These are phyloP conservation scores for Biscogniauxia sp. DNA, from an alignment of 2,329 filamentous ascomycete genomes.

Conservation along the genomic window DNA sequence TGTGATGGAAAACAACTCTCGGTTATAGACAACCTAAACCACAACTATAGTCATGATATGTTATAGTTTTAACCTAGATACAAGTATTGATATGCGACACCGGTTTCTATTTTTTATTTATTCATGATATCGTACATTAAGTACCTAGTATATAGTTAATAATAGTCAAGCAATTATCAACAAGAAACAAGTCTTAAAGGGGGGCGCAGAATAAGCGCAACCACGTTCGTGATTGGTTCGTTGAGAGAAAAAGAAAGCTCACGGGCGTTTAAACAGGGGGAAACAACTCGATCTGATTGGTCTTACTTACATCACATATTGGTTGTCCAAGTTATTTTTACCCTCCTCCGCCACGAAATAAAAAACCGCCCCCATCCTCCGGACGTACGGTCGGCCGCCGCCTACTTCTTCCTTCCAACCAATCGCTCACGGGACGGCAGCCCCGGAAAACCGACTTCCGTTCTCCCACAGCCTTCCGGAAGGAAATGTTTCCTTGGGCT, in stretches of 20 bases:
- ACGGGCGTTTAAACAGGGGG: not conserved
- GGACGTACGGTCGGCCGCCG: not conserved
- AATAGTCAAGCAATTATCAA: too few relatives aligned
- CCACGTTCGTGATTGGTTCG: not conserved
- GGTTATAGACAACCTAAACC: too few relatives aligned
- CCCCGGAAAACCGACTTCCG: conserved; percentile 1
- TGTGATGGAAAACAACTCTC: not conserved
- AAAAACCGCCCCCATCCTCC: too few relatives aligned
- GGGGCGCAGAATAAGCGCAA: not conserved
- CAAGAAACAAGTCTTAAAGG: too few relatives aligned
- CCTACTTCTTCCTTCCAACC: too few relatives aligned
- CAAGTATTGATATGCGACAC: too few relatives aligned
- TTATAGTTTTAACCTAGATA: too few relatives aligned
- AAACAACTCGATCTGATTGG: not conserved
- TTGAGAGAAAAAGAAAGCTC: not conserved
- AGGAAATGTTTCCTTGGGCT: conserved; percentile 4
- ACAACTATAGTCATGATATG: too few relatives aligned
- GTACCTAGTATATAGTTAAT: too few relatives aligned
- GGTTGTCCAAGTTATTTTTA: not conserved
- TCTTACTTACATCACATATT: too few relatives aligned
- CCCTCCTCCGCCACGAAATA: not conserved
- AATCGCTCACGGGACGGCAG: not conserved
- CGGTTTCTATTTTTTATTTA: too few relatives aligned
- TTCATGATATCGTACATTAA: too few relatives aligned
- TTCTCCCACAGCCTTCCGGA: conserved; percentile 15